Conservation (phyloP, 192 early-diverging fungal species). For the Gryganskiella cystojenkinii region DNA sequence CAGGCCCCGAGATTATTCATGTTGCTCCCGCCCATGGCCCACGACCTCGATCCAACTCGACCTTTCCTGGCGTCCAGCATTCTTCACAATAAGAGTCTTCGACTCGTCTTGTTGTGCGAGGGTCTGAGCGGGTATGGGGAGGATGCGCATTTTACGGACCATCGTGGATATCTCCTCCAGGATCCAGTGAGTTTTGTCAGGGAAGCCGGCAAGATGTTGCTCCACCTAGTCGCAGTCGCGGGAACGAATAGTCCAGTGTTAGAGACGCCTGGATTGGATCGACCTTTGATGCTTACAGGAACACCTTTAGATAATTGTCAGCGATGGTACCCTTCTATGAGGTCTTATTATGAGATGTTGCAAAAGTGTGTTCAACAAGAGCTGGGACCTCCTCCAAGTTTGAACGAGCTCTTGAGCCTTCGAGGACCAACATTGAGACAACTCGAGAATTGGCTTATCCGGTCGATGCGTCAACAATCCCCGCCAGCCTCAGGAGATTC, state of each 20-base stretch:
- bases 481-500: slow-evolving; percentile 9
- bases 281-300: slow-evolving; percentile 25
- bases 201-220: slow-evolving; percentile 40
- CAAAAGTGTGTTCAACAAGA: slow-evolving; percentile 9
- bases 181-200: slow-evolving; percentile 18
- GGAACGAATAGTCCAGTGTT: slow-evolving; percentile 30
- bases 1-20: slow-evolving; percentile 50
- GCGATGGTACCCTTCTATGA: slow-evolving; percentile 31
- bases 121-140: slow-evolving; percentile 40
- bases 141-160: slow-evolving; percentile 46
- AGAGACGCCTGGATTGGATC: slow-evolving; percentile 17
- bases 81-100: slow-evolving; percentile 31
- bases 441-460: slow-evolving; percentile 32
- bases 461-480: slow-evolving; percentile 14
- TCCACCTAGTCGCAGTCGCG: slow-evolving; percentile 30
- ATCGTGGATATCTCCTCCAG: slow-evolving; percentile 32
- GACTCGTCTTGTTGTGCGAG: slow-evolving; percentile 39
- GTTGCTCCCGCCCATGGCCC: slow-evolving; percentile 34
- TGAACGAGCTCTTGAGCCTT: slow-evolving; percentile 27
- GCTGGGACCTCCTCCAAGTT: slow-evolving; percentile 12
- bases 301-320: slow-evolving; percentile 49
- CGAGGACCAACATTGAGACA: slow-evolving; percentile 34
- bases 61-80: slow-evolving; percentile 25
- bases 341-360: slow-evolving; percentile 34
- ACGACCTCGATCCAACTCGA: slow-evolving; percentile 17